These are phyloP conservation scores for Dactylellina cionopaga DNA, from an alignment of 2,329 filamentous ascomycete genomes.

Conservation along the genomic window DNA sequence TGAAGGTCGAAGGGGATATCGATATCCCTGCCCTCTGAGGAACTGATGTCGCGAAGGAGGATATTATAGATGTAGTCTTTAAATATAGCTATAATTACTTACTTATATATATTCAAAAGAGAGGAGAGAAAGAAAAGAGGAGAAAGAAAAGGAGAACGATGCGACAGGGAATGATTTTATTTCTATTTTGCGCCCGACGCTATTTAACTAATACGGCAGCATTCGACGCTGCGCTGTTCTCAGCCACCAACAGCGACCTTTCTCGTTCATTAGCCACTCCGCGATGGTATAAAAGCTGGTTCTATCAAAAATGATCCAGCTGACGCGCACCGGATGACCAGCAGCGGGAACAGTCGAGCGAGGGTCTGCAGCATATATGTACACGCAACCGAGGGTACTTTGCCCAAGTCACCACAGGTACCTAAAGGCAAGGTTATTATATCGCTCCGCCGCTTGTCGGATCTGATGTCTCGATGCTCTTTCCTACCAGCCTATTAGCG, in stretches of 20 bases:
- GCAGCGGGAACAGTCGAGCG: not conserved
- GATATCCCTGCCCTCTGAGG: not conserved
- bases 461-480: too few species aligned
- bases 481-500: too few species aligned
- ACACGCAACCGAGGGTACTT: not conserved
- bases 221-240: too few species aligned
- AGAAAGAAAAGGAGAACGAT: not conserved
- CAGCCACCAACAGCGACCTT: too few species aligned
- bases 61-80: not conserved
- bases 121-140: constrained; percentile 10
- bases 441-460: too few species aligned
- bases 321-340: constrained; percentile 37
- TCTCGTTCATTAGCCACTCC: too few species aligned
- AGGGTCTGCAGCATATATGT: not conserved
- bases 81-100: not conserved
- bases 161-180: not conserved
- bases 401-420: not conserved
- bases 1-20: not conserved
- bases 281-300: too few species aligned
- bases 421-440: too few species aligned
- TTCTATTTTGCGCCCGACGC: too few species aligned
- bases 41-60: not conserved
- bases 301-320: constrained; percentile 10
- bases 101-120: not conserved
- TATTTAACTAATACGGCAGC: too few species aligned